phyloP scores from a whole-genome alignment of 108 stramenopile species.

The Poteriospumella lacustris region DNA sequence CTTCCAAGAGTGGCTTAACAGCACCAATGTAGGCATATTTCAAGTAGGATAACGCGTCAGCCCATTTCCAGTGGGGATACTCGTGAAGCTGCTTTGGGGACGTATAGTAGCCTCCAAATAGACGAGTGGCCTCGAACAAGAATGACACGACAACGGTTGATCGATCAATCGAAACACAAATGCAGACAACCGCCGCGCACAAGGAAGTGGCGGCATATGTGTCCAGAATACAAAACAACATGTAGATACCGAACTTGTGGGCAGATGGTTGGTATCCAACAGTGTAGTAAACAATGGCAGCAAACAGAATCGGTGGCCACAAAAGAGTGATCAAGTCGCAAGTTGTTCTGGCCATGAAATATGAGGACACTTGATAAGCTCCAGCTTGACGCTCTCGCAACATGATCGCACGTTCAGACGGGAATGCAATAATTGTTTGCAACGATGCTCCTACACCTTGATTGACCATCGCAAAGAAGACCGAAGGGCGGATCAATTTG shows the following conservation, averaged over 20 bases:
- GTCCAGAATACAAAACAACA: background rate
- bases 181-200: background rate
- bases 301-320: slow-evolving; percentile 33
- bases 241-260: background rate
- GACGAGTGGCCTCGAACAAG: background rate
- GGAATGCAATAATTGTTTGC: slow-evolving; percentile 45
- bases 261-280: slow-evolving; percentile 25
- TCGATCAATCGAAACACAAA: background rate
- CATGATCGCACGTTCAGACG: slow-evolving; percentile 61
- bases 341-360: slow-evolving; percentile 67
- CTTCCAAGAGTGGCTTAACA: background rate
- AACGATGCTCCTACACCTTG: slow-evolving; percentile 2
- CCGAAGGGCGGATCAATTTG: background rate
- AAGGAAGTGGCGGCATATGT: background rate
- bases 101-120: background rate
- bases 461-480: background rate
- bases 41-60: background rate
- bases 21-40: background rate
- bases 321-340: slow-evolving; percentile 37
- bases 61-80: slow-evolving; percentile 13
- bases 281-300: slow-evolving; percentile 38
- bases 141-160: background rate
- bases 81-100: background rate
- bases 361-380: slow-evolving; percentile 62
- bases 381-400: slow-evolving; percentile 62